phyloP scores from a whole-genome alignment of 768 basidiomycete genomes.

The Russula brevipes region DNA sequence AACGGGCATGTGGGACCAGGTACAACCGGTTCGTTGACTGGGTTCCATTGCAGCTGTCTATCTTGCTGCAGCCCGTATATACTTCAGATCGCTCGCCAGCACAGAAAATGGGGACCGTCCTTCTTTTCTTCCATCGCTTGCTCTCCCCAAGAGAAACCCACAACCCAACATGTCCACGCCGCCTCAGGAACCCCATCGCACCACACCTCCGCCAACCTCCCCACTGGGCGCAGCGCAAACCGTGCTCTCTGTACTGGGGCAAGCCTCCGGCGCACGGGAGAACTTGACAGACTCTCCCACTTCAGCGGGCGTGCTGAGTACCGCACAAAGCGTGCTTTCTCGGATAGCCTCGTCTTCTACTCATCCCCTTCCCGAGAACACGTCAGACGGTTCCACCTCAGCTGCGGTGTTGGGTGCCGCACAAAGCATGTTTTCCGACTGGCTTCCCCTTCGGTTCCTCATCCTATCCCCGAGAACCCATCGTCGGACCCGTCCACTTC shows the following conservation, averaged over 20 bases:
- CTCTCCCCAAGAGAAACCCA: background rate
- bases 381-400: background rate
- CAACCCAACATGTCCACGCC: background rate
- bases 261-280: background rate
- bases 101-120: background rate
- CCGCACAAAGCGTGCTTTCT: background rate
- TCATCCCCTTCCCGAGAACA: background rate
- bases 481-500: no score
- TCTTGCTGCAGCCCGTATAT: background rate
- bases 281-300: background rate
- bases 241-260: background rate
- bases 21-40: background rate
- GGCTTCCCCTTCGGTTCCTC: background rate
- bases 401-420: background rate
- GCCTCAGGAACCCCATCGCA: background rate
- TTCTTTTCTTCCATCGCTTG: background rate
- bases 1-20: background rate
- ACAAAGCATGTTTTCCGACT: background rate
- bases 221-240: background rate
- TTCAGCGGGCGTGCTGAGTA: background rate
- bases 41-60: slow-evolving; percentile 19
- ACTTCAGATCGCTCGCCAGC: background rate
- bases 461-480: no score
- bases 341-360: no score
- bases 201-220: background rate